A percentile compares a stretch with the other conserved stretches of the same genome.
Evolutionary conservation across 2,329 filamentous ascomycete genomes (phyloP).

Genomic region (Coniochaeta sp.): DNA sequence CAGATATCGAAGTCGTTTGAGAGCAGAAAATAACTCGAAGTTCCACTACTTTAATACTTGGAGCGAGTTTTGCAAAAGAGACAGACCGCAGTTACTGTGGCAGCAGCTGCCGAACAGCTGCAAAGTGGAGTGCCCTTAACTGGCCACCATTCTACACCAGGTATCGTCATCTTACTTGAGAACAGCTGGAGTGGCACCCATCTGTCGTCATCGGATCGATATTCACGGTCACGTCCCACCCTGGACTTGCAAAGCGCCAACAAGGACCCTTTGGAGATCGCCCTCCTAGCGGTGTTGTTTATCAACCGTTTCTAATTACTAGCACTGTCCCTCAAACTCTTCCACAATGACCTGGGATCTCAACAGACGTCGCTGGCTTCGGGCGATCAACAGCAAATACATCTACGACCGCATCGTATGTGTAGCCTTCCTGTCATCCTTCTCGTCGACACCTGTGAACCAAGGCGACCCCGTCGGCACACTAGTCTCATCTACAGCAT

Average conservation of each 20-base stretch:
- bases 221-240: background rate
- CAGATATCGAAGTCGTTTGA: background rate
- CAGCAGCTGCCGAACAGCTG: background rate
- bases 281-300: background rate
- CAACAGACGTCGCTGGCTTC: conserved; percentile 51
- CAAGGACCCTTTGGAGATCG: background rate
- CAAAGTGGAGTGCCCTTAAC: too few relatives aligned
- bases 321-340: background rate
- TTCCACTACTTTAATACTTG: background rate
- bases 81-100: too few relatives aligned
- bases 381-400: conserved; percentile 63
- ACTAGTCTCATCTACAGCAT: background rate
- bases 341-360: conserved; percentile 51
- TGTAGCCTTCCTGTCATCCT: conserved; percentile 15
- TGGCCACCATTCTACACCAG: too few relatives aligned
- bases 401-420: conserved; percentile 68
- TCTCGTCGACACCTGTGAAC: background rate
- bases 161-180: background rate
- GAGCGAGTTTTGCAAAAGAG: background rate
- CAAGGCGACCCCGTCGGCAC: background rate
- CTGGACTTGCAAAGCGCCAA: background rate
- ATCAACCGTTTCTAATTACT: background rate
- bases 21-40: background rate
- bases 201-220: background rate
- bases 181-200: background rate